phyloP scores from a whole-genome alignment of 176 grass and related monocot genomes.

The Zoysia japonica region DNA sequence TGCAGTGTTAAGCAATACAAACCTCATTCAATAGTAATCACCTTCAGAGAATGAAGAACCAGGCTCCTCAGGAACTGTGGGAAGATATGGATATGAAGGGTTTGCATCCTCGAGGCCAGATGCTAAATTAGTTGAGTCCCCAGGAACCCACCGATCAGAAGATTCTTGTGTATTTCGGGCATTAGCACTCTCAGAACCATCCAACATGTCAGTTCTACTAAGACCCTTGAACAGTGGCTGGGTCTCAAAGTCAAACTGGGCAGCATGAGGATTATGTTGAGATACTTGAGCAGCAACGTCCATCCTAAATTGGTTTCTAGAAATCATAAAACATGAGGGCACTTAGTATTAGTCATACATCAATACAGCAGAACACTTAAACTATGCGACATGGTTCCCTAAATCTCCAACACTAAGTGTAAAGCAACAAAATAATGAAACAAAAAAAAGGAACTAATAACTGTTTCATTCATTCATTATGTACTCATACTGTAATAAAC shows the following conservation, averaged over 20 bases:
- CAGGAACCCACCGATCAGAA: slow-evolving; percentile 65
- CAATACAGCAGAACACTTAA: slow-evolving; percentile 21
- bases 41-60: slow-evolving; percentile 95
- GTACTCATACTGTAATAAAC: background rate
- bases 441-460: background rate
- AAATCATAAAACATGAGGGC: slow-evolving; percentile 6
- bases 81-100: slow-evolving; percentile 72
- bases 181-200: slow-evolving; percentile 48
- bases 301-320: slow-evolving; percentile 45
- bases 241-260: slow-evolving; percentile 41
- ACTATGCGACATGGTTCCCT: background rate
- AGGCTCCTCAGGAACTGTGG: slow-evolving; percentile 83
- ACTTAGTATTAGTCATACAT: slow-evolving; percentile 4
- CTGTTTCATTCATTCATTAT: slow-evolving; percentile 1
- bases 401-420: slow-evolving; percentile 22
- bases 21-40: slow-evolving; percentile 37
- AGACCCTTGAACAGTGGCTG: slow-evolving; percentile 55
- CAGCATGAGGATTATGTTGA: slow-evolving; percentile 43
- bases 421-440: background rate
- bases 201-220: slow-evolving; percentile 47
- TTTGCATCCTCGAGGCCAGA: slow-evolving; percentile 63
- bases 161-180: slow-evolving; percentile 49
- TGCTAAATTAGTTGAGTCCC: slow-evolving; percentile 57
- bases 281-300: slow-evolving; percentile 49
- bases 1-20: slow-evolving; percentile 21